Evolutionary conservation across 306 rosid species (phyloP), one percentile per base, ranked within the genome.

Genomic region (Cucurbita ficifolia): DNA sequence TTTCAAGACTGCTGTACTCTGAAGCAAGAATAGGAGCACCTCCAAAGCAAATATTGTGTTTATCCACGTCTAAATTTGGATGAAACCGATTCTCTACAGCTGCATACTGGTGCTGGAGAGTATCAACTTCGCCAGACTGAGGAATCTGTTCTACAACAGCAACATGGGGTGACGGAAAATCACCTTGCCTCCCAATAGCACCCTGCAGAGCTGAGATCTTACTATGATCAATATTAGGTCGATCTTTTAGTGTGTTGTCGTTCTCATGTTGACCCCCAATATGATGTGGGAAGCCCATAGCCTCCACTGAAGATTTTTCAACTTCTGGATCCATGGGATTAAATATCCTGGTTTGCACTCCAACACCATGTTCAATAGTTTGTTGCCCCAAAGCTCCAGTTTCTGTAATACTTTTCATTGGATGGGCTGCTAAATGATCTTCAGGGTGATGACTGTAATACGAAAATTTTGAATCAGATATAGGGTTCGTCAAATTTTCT

Each of bases 351-450:
- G 84, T 81, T 68, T 75, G 83, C 72, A 82, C 46, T 67, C 79
- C 81, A 68, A 51, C 77, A 73, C 84, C 89, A 54, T 80, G 91
- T 40, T 86, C 96, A 70, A 76, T 62, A 71, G 54, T 48, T 22
- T 79, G 61, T 80, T 82, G 92, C 85, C 76, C 83, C 75, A 80
- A 46, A 33, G 84, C 82, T 55, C 87, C 79, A 57, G 86, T 79
- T 70, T 76, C 94, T 75, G 73, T 55, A 61, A 82, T 76, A 80
- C 12, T 78, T 61, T 80, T 84, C 73, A 84, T 17, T 46, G 81
- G 86, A 69, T 82, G 96, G 83, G 80, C 48, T 74, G 77, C 79
- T 61, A 75, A 43, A 40, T 67, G 82, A 48, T 90, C 96, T 52
- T 86, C 89, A 73, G 72, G n/a, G 4, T 60, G 85, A 29, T 87